These are phyloP conservation scores for Beauveria varroae DNA, from an alignment of 2,329 filamentous ascomycete genomes.

Conservation along the genomic window DNA sequence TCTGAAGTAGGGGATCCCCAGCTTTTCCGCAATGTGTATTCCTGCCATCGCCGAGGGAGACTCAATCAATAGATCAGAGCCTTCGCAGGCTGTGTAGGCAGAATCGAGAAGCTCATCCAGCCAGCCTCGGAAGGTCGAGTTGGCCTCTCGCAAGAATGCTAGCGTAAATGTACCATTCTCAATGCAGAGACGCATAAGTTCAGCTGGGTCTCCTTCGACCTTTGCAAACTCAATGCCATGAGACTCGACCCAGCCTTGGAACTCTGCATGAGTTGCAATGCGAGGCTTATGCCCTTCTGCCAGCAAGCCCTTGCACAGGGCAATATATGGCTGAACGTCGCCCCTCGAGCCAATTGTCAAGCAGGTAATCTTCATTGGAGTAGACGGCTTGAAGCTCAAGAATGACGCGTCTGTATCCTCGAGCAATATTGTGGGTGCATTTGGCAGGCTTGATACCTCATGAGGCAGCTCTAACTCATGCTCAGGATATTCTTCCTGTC, in stretches of 20 bases:
- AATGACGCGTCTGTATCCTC: conserved; percentile 85
- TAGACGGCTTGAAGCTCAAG: conserved; percentile 79
- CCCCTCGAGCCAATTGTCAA: conserved; percentile 92
- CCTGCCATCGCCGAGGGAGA: conserved; percentile 95
- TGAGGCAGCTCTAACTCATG: conserved; percentile 45
- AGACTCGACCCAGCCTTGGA: conserved; percentile 79
- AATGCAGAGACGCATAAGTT: conserved; percentile 92
- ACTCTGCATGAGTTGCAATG: conserved; percentile 90
- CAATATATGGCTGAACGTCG: conserved; percentile 96
- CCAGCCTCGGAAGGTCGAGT: conserved; percentile 85
- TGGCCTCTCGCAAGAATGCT: conserved; percentile 82
- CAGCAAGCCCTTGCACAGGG: conserved; percentile 81
- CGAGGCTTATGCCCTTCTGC: conserved; percentile 79
- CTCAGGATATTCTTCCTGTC: conserved; percentile 44
- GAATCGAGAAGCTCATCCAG: conserved; percentile 80
- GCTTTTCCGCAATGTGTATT: conserved; percentile 91
- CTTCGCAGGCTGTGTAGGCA: conserved; percentile 77
- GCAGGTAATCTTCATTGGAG: conserved; percentile 78
- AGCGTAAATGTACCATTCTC: conserved; percentile 97
- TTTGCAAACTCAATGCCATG: conserved; percentile 90
- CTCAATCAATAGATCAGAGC: conserved; percentile 84
- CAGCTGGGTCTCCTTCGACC: conserved; percentile 83
- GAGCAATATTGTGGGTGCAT: conserved; percentile 71
- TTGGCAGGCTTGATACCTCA: conserved; percentile 37
- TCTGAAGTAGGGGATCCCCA: conserved; percentile 90